A percentile compares a stretch with the other conserved stretches of the same genome.
phyloP scores from a whole-genome alignment of 2,329 filamentous ascomycete genomes.

The Stachybotrys chartarum region DNA sequence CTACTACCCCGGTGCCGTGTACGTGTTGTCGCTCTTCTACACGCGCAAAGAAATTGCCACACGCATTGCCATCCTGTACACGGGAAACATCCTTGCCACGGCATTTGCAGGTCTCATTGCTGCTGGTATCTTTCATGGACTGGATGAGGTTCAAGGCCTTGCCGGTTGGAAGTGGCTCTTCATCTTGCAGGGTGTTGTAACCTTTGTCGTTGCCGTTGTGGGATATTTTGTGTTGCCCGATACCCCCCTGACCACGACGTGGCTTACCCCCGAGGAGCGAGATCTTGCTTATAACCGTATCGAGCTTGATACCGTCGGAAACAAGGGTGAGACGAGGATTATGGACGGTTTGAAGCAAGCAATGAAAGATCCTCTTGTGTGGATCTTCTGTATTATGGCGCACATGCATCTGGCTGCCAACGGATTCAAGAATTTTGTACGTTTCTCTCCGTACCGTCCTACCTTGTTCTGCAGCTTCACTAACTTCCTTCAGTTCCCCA shows the following conservation, averaged over 20 bases:
- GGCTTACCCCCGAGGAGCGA: constrained; percentile 38
- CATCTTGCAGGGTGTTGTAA: constrained; percentile 54
- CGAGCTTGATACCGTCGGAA: constrained; percentile 38
- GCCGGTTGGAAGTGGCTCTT: constrained; percentile 41
- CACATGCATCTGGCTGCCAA: constrained; percentile 43
- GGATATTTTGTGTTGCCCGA: constrained; percentile 22
- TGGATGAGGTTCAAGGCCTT: constrained; percentile 17
- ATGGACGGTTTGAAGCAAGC: constrained; percentile 37
- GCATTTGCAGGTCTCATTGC: constrained; percentile 38
- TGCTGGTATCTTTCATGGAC: constrained; percentile 29
- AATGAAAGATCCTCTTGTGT: constrained; percentile 35
- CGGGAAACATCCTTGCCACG: constrained; percentile 26
- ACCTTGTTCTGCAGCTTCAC: neutral
- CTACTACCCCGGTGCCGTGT: constrained; percentile 26
- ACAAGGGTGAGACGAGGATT: constrained; percentile 29
- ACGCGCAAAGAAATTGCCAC: constrained; percentile 40
- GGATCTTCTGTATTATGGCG: constrained; percentile 43
- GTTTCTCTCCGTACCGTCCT: neutral
- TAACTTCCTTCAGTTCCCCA: constrained; percentile 8
- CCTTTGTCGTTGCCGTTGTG: constrained; percentile 16
- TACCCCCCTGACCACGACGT: constrained; percentile 34
- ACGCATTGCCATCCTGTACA: constrained; percentile 37
- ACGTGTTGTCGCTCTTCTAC: constrained; percentile 46
- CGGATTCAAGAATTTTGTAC: constrained; percentile 30
- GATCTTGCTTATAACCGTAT: constrained; percentile 32